Evolutionary conservation across 805 yeast genomes (phyloP).

Genomic region (Lipomyces lipofer): DNA sequence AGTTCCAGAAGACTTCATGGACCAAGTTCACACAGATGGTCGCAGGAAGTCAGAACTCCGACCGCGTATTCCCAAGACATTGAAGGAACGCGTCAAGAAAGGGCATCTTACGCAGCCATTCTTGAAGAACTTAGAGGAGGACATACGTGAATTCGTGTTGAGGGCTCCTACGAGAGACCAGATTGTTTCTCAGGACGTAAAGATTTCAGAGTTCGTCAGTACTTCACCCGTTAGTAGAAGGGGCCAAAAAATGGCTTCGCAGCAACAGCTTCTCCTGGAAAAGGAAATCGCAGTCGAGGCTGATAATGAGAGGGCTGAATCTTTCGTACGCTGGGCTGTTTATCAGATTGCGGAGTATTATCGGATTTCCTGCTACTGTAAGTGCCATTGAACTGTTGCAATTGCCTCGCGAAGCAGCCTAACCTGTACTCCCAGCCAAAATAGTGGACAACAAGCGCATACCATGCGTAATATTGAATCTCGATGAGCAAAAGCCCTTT

Average conservation of each 20-base stretch:
- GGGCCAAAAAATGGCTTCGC: neutral
- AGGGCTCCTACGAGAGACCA: neutral
- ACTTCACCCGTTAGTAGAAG: neutral
- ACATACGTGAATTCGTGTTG: constrained; percentile 20
- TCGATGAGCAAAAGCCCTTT: neutral
- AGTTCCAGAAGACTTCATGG: constrained; percentile 17
- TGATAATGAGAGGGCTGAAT: constrained; percentile 24
- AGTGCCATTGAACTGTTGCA: neutral
- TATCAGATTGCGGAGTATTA: constrained; percentile 29
- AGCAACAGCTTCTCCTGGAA: constrained; percentile 14
- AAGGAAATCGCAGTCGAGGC: constrained; percentile 19
- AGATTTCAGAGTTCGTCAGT: neutral
- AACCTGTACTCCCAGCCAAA: constrained; percentile 8
- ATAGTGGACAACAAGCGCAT: constrained; percentile 6
- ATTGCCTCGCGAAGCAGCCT: neutral
- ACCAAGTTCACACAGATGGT: neutral
- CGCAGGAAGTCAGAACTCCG: neutral
- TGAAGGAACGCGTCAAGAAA: constrained; percentile 26
- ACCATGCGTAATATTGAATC: constrained; percentile 18
- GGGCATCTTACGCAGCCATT: constrained; percentile 30
- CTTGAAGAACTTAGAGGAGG: constrained; percentile 19
- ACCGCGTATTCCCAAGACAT: constrained; percentile 12
- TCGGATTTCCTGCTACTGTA: constrained; percentile 23
- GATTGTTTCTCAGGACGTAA: constrained; percentile 10
- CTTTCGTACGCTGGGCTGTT: constrained; percentile 28